These are phyloP conservation scores for Chytriomyces sp. DNA, from an alignment of 192 early-diverging fungal genomes.

Conservation along the genomic window DNA sequence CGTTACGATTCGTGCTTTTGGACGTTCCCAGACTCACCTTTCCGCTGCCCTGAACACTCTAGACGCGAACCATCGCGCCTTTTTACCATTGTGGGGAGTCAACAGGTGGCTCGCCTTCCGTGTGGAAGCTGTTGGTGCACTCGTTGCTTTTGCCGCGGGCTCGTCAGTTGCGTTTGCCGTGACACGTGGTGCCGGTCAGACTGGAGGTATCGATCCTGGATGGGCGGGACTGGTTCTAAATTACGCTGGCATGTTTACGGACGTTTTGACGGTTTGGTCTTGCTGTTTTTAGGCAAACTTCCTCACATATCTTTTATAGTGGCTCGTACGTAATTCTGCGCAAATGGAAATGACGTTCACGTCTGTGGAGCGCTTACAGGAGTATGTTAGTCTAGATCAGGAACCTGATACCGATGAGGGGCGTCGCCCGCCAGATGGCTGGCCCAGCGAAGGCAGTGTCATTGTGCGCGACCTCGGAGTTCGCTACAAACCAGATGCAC, in stretches of 20 bases:
- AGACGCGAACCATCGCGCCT: constrained; percentile 84
- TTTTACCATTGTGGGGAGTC: constrained; percentile 83
- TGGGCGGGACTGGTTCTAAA: constrained; percentile 84
- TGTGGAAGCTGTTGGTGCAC: constrained; percentile 75
- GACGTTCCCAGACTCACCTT: constrained; percentile 19
- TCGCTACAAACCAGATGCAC: constrained; percentile 6
- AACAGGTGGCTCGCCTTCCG: constrained; percentile 66
- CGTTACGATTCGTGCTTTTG: constrained; percentile 45
- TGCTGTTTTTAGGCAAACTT: not conserved
- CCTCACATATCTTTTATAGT: not conserved
- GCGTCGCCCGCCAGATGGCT: constrained; percentile 24
- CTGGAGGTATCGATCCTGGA: constrained; percentile 68
- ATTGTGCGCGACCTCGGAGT: constrained; percentile 10
- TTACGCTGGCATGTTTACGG: constrained; percentile 85
- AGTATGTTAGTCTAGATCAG: constrained; percentile 76
- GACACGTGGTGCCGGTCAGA: not conserved
- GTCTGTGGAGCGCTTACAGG: constrained; percentile 74
- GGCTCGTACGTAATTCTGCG: constrained; percentile 33
- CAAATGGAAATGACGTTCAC: constrained; percentile 80
- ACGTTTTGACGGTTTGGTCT: constrained; percentile 41
- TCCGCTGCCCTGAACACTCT: constrained; percentile 5
- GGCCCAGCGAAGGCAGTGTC: constrained; percentile 11
- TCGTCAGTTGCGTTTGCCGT: constrained; percentile 23
- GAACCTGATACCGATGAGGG: constrained; percentile 54
- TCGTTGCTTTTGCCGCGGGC: constrained; percentile 78